phyloP scores from a whole-genome alignment of 2,329 filamentous ascomycete genomes.

The Pseudogymnoascus pannorum region DNA sequence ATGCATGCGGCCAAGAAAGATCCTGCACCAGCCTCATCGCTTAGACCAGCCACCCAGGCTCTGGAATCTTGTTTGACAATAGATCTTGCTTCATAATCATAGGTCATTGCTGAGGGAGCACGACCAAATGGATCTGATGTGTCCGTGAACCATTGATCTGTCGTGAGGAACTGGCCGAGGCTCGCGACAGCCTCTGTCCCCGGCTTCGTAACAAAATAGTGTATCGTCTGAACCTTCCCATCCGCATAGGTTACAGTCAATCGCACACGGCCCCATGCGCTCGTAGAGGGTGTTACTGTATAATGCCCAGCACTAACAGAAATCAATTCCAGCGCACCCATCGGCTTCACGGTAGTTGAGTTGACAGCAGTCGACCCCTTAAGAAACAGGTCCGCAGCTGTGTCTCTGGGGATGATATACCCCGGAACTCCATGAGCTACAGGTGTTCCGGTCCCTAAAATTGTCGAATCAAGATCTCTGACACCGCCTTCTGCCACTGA shows the following conservation, averaged over 20 bases:
- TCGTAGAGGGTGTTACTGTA: slow-evolving; percentile 35
- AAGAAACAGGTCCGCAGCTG: slow-evolving; percentile 40
- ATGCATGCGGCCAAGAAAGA: slow-evolving; percentile 47
- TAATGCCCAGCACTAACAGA: slow-evolving; percentile 31
- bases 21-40: slow-evolving; percentile 52
- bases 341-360: slow-evolving; percentile 34
- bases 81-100: slow-evolving; percentile 41
- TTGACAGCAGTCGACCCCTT: slow-evolving; percentile 34
- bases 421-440: slow-evolving; percentile 47
- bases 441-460: slow-evolving; percentile 38
- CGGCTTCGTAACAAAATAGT: slow-evolving; percentile 48
- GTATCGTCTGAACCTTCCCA: slow-evolving; percentile 43
- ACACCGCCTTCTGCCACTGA: slow-evolving; percentile 37
- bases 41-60: slow-evolving; percentile 52
- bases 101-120: slow-evolving; percentile 48
- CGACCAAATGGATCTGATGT: slow-evolving; percentile 46
- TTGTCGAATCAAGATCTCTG: slow-evolving; percentile 40
- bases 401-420: slow-evolving; percentile 44
- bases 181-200: slow-evolving; percentile 37
- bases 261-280: slow-evolving; percentile 42
- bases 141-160: slow-evolving; percentile 44
- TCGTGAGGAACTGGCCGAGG: slow-evolving; percentile 47
- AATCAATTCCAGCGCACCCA: slow-evolving; percentile 31
- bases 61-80: slow-evolving; percentile 41
- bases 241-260: slow-evolving; percentile 42